phyloP scores from a whole-genome alignment of 2,329 filamentous ascomycete species.

The Camillea tinctor region DNA sequence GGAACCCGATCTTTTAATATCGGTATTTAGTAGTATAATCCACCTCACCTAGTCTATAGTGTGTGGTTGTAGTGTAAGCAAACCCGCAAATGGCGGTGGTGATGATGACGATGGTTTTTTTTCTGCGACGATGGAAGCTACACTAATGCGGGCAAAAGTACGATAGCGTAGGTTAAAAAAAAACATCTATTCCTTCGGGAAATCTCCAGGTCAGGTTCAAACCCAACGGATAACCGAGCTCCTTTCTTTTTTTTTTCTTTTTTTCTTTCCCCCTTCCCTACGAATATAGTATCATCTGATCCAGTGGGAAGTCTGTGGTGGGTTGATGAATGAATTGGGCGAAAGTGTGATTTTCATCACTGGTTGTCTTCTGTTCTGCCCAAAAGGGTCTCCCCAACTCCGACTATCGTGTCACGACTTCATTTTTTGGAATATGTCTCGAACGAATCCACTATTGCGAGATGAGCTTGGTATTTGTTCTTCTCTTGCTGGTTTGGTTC shows the following conservation, averaged over 20 bases:
- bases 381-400: not conserved
- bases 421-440: not conserved
- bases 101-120: not conserved
- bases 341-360: not conserved
- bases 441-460: not conserved
- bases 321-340: not conserved
- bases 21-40: too few relatives aligned
- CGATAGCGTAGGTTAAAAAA: not conserved
- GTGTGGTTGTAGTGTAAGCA: not conserved
- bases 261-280: too few relatives aligned
- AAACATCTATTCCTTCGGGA: not conserved
- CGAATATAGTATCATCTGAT: not conserved
- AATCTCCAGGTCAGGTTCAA: not conserved
- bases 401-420: not conserved
- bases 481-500: not conserved
- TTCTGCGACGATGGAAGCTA: not conserved
- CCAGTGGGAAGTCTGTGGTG: not conserved
- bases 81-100: not conserved
- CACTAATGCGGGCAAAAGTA: not conserved
- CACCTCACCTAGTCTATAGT: too few relatives aligned
- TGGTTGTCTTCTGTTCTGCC: not conserved
- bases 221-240: not conserved
- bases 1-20: not conserved
- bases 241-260: too few relatives aligned
- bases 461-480: not conserved